Percentiles rank a stretch among this genome's conserved stretches.
These are phyloP conservation scores for Fusarium staphyleae DNA, from an alignment of 2,329 filamentous ascomycete species.

Conservation along the genomic window DNA sequence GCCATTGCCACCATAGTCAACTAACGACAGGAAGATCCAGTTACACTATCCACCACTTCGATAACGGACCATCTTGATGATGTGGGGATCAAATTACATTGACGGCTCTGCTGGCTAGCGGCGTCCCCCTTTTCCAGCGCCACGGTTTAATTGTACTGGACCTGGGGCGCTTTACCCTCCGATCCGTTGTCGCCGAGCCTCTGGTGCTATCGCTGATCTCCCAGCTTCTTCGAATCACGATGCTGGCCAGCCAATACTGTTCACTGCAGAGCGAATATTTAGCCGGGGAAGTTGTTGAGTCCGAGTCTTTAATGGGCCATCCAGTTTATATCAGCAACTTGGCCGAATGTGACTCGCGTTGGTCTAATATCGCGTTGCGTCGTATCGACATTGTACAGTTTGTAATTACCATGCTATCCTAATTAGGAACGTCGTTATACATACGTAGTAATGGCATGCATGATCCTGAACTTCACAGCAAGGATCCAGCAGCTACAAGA, in stretches of 20 bases:
- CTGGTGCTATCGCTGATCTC: too few relatives aligned
- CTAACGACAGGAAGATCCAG: slow-evolving; percentile 4
- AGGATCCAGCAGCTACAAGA: background rate
- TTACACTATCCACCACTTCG: slow-evolving; percentile 21
- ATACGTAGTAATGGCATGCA: too few relatives aligned
- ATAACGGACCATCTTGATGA: slow-evolving; percentile 34
- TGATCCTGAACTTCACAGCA: slow-evolving; percentile 2
- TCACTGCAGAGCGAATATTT: too few relatives aligned
- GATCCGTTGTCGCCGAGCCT: slow-evolving; percentile 1
- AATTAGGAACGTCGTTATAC: slow-evolving; percentile 28
- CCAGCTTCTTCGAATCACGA: too few relatives aligned
- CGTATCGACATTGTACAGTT: background rate
- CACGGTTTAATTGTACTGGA: slow-evolving; percentile 28
- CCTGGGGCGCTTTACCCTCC: slow-evolving; percentile 20
- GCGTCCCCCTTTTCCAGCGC: slow-evolving; percentile 36
- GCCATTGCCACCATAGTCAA: background rate
- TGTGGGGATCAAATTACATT: slow-evolving; percentile 41
- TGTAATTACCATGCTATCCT: background rate
- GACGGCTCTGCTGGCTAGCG: slow-evolving; percentile 25
- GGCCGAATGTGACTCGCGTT: too few relatives aligned
- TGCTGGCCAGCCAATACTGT: too few relatives aligned
- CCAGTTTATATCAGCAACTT: too few relatives aligned
- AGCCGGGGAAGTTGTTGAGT: too few relatives aligned
- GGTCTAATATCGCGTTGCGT: background rate
- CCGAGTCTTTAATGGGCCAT: too few relatives aligned